Base-by-base conservation (phyloP, 345 rosid genomes). In the Microthlaspi erraticum region DNA sequence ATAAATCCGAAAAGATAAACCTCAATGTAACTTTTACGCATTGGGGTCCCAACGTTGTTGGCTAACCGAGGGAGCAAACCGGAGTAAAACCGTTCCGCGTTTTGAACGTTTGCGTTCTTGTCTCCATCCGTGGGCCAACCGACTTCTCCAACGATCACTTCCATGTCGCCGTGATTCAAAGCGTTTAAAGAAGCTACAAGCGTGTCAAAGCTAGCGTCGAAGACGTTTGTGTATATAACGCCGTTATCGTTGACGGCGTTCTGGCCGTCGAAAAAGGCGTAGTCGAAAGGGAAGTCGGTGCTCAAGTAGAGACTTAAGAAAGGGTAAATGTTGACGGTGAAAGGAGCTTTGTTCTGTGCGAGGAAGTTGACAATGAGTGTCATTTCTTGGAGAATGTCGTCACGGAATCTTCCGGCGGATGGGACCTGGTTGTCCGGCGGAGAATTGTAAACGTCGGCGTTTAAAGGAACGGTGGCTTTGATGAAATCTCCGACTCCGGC, bases 71-170 rank as follows among this genome's bases (percentile, higher is more conserved):
- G 90, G 64, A 89, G 60, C 42, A 91, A 87, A 9, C 97, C 98
- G 5, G 82, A 85, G 43, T 93, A 91, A 59, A 91, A 93, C 53
- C 92, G 75, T 34, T 72, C 69, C 9, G 98, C 97, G 75, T 79
- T 77, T 10, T 77, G 85, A 5, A 56, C 7, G 42, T 85, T 93
- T 1, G 90, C 97, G 62, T 89, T 86, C 77, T 80, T 84, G 80
- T 93, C 98, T 0, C 96, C 98, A 38, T 93, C 97, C 0, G 98
- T 93, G 0, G 97, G 98, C 98, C 97, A 93, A 46, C 98, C 97
- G 1, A 87, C 96, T 78, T 90, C 97, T 26, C 97, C 98, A 10
- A 93, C 92, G 0, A 93, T 63, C 49, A 90, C 76, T 8, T 88
- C 68, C 84, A 91, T 76, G 8, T 85, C 75, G 1, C 88, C 96